A percentile compares a stretch with the other conserved stretches of the same genome.
These are phyloP conservation scores for Pyrus communis DNA, from an alignment of 306 rosid species.

Conservation along the genomic window DNA sequence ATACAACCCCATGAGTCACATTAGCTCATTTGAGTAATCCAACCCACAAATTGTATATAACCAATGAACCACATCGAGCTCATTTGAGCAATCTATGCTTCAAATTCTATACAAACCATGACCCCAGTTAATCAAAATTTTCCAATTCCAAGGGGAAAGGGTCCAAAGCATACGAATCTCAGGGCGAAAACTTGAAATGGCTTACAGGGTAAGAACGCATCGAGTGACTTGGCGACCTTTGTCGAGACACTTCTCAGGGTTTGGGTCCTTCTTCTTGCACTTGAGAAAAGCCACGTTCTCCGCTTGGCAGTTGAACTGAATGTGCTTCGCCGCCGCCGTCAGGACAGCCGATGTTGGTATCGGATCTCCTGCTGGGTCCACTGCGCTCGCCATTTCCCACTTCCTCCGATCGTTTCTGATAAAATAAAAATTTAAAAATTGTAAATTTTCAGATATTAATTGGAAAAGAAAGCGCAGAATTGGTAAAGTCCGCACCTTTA, in stretches of 20 bases:
- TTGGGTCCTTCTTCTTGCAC: slow-evolving; percentile 85
- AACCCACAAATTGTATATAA: neutral
- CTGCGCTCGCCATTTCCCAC: slow-evolving; percentile 60
- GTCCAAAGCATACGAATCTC: neutral
- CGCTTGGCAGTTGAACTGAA: slow-evolving; percentile 52
- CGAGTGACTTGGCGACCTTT: slow-evolving; percentile 86
- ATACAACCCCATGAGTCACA: too few species aligned
- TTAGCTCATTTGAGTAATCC: too few species aligned
- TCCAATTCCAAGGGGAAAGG: neutral
- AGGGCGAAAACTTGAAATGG: neutral
- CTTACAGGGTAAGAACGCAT: slow-evolving; percentile 84
- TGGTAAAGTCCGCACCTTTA: neutral
- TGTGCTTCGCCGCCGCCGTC: slow-evolving; percentile 86
- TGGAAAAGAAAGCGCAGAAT: neutral
- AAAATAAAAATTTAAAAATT: neutral
- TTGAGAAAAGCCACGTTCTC: slow-evolving; percentile 81
- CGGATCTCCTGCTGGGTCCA: slow-evolving; percentile 82
- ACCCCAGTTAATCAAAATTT: neutral
- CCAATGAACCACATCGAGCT: slow-evolving; percentile 1
- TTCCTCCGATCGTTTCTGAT: slow-evolving; percentile 19
- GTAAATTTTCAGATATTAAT: neutral
- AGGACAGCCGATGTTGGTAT: slow-evolving; percentile 86
- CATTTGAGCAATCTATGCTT: neutral
- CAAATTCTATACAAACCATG: too few species aligned
- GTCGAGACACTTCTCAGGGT: slow-evolving; percentile 89